A percentile compares a stretch with the other conserved stretches of the same genome.
Evolutionary conservation across 2,329 filamentous ascomycete genomes (phyloP).

Genomic region (Diplodia intermedia): DNA sequence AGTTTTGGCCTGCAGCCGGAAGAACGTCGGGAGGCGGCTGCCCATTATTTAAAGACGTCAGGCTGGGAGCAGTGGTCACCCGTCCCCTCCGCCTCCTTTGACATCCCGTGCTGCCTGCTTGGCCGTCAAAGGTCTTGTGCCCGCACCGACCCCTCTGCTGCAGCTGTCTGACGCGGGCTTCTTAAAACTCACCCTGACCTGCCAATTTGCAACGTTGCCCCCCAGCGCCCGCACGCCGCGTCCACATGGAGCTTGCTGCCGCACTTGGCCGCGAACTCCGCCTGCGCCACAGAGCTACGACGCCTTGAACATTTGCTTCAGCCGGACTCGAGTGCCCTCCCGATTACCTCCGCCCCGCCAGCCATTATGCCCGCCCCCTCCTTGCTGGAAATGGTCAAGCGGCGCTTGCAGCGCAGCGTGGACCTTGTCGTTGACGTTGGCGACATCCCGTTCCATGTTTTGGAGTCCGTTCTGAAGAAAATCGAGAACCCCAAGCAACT

Average conservation of each 20-base stretch:
- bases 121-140: neutral
- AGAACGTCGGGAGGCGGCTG: neutral
- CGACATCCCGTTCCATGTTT: slow-evolving; percentile 70
- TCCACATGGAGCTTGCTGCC: slow-evolving; percentile 25
- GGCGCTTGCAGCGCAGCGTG: slow-evolving; percentile 52
- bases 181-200: neutral
- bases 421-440: slow-evolving; percentile 70
- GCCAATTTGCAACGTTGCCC: neutral
- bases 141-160: neutral
- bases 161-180: neutral
- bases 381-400: slow-evolving; percentile 50
- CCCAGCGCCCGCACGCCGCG: slow-evolving; percentile 1
- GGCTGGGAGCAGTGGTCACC: slow-evolving; percentile 1
- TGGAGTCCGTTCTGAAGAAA: slow-evolving; percentile 71
- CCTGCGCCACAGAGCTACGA: slow-evolving; percentile 9
- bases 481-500: slow-evolving; percentile 78
- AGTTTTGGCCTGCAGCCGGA: neutral
- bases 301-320: neutral
- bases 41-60: slow-evolving; percentile 21
- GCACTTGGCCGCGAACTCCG: slow-evolving; percentile 21
- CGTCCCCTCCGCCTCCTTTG: slow-evolving; percentile 13
- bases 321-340: too few species aligned
- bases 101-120: neutral
- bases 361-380: slow-evolving; percentile 45
- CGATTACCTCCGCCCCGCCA: neutral